Percentiles rank a stretch among this genome's conserved stretches.
Conservation (phyloP, 495 filamentous ascomycete genomes). For the Margaritispora aquatica region DNA sequence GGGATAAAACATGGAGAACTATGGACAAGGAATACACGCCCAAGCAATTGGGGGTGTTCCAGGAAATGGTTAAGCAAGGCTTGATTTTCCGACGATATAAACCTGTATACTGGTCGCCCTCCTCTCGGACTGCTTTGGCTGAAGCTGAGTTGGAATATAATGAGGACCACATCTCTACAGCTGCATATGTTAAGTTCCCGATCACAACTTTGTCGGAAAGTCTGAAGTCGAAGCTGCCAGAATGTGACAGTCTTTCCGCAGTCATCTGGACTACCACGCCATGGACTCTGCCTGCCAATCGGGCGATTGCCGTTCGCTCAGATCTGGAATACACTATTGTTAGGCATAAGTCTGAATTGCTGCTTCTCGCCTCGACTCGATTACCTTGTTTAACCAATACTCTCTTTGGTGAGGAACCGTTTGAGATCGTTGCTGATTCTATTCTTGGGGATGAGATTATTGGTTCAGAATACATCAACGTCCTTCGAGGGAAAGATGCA, state of each 20-base stretch:
- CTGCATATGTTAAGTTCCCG: conserved; percentile 78
- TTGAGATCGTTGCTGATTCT: conserved; percentile 43
- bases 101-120: conserved; percentile 95
- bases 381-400: conserved; percentile 45
- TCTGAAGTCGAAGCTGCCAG: conserved; percentile 30
- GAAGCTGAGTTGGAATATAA: conserved; percentile 96
- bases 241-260: conserved; percentile 48
- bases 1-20: conserved; percentile 86
- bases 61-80: conserved; percentile 74
- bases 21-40: conserved; percentile 88
- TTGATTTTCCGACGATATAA: conserved; percentile 84
- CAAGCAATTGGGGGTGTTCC: conserved; percentile 78
- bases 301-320: conserved; percentile 71
- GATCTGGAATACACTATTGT: conserved; percentile 70
- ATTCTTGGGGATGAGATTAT: conserved; percentile 62
- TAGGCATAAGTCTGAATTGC: conserved; percentile 46
- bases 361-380: conserved; percentile 62
- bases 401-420: conserved; percentile 21
- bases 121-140: conserved; percentile 81
- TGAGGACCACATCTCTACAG: conserved; percentile 70
- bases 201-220: conserved; percentile 46
- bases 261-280: conserved; percentile 98
- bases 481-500: conserved; percentile 47
- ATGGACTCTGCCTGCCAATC: conserved; percentile 94
- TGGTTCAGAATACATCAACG: conserved; percentile 58